Evolutionary conservation across 768 basidiomycete genomes (phyloP), one percentile per base, ranked within the genome.

Genomic region (Tricholomella constricta): DNA sequence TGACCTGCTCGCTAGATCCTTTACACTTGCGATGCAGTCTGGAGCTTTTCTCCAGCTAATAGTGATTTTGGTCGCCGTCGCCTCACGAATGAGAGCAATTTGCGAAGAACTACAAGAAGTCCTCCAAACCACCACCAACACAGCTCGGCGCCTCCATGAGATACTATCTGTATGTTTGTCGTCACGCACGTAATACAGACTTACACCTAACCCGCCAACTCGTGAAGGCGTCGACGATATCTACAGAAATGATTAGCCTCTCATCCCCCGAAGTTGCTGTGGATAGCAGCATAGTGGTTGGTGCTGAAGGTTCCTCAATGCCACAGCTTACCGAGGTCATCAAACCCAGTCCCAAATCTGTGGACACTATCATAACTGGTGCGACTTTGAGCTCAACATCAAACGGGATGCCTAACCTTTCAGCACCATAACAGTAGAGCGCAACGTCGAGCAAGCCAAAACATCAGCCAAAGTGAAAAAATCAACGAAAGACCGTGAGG

Each of bases 31-130:
- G 29, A 80, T 92, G 76, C 87, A 86, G 63, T 78, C 82, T 1
- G 88, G 85, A 15, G 84, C 88, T 15, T 93, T 93, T 61, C 72
- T 88, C 11, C 86, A 87, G 55, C 64, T 89, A 14, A 68, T 85
- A n/a, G 62, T 93, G 41, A 71, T 81, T 4, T 73, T 91, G 36
- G 72, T 76, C 20, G 87, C 83, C 11, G 78, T 89, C 34, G 69
- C 78, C 38, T 86, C 86, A 2, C 78, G 89, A 51, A 66, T 89
- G 63, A 71, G 69, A 22, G 61, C 66, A 4, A 62, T 87, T 26
- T 63, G 76, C 20, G 60, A 66, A 32, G 82, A 84, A 55, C 55
- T 86, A 1, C 59, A 64, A 2, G 73, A 77, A 8, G 67, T 66
- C 35, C 59, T 82, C 4, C 60, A 68, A n/a, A 59, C 59, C 11